These are phyloP conservation scores for Thalassiosira hispida DNA, from an alignment of 352 stramenopile genomes.

Conservation along the genomic window DNA sequence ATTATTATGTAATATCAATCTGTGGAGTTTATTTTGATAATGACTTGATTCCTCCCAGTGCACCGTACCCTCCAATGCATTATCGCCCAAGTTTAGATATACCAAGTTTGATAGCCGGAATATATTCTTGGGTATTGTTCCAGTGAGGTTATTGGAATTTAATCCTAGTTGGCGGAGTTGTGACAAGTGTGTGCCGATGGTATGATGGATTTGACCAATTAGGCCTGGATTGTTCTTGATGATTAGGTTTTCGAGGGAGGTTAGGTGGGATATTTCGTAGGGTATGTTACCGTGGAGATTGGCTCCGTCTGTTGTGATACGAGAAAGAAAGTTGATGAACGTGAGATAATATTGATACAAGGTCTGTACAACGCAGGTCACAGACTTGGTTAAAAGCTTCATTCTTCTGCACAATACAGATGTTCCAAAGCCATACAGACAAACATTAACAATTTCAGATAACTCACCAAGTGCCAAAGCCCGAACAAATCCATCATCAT, in stretches of 20 bases:
- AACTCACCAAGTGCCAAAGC: slow-evolving; percentile 70
- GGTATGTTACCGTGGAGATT: slow-evolving; percentile 66
- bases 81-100: slow-evolving; percentile 70
- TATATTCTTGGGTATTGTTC: slow-evolving; percentile 61
- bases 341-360: slow-evolving; percentile 5
- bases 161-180: slow-evolving; percentile 67
- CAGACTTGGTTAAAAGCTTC: too few species aligned
- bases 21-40: slow-evolving; percentile 34
- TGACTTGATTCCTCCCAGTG: slow-evolving; percentile 31
- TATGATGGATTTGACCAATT: slow-evolving; percentile 60
- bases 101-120: slow-evolving; percentile 49
- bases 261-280: slow-evolving; percentile 59
- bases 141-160: slow-evolving; percentile 66
- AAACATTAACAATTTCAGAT: too few species aligned
- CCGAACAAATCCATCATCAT: slow-evolving; percentile 58
- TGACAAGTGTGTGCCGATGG: slow-evolving; percentile 48
- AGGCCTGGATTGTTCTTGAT: slow-evolving; percentile 76
- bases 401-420: too few species aligned
- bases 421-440: too few species aligned
- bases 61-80: slow-evolving; percentile 53
- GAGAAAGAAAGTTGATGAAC: slow-evolving; percentile 3
- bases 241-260: slow-evolving; percentile 70
- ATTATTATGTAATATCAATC: slow-evolving; percentile 56
- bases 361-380: slow-evolving; percentile 13
- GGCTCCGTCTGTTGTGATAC: slow-evolving; percentile 48